Base-by-base conservation (phyloP, 2,329 filamentous ascomycete species). In the Claviceps cyperi region DNA sequence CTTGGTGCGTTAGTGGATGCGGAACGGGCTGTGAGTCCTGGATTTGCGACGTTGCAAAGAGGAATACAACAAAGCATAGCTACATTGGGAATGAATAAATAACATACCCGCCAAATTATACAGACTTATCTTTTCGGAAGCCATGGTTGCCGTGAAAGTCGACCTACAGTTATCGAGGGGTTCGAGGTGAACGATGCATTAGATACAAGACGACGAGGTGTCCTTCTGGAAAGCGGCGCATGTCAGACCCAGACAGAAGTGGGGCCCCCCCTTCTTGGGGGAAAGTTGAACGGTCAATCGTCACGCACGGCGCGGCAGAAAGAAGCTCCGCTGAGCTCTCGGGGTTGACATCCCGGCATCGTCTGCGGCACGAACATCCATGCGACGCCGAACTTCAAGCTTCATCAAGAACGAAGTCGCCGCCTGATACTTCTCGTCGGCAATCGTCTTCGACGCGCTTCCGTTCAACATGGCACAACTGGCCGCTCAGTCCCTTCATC, bases 401-500 rank as follows among this genome's bases (percentile, higher is more conserved):
- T 6, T 32, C 3, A 32, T 11, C n/a, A 43, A 32, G 39, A 50
- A 48, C 22, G 24, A 7, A 43, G 21, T 13, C 46, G 44, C 45
- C 36, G 35, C 35, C 15, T 28, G 46, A 15, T 21, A 35, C 19
- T 32, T 32, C 38, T 38, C 22, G 13, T 37, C n/a, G 35, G 9
- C 11, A 32, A 13, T 48, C 19, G 4, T 36, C 48, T 21, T 52
- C 43, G 51, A 50, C 47, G 37, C 22, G 4, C 19, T 38, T 35
- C 36, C 36, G 39, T 56, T 32, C 56, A 66, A 43, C 48, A 97
- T 97, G 91, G 84, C 85, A 60, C 83, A 92, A 72, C 76, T 84
- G 57, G 78, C 85, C 57, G 83, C 87, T 59, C 92, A 98, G 76
- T 92, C 89, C 74, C 96, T 98, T 79, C 86, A 94, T 73, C 72